phyloP scores from a whole-genome alignment of 2,329 filamentous ascomycete species.

The Herpotrichia juniperi region DNA sequence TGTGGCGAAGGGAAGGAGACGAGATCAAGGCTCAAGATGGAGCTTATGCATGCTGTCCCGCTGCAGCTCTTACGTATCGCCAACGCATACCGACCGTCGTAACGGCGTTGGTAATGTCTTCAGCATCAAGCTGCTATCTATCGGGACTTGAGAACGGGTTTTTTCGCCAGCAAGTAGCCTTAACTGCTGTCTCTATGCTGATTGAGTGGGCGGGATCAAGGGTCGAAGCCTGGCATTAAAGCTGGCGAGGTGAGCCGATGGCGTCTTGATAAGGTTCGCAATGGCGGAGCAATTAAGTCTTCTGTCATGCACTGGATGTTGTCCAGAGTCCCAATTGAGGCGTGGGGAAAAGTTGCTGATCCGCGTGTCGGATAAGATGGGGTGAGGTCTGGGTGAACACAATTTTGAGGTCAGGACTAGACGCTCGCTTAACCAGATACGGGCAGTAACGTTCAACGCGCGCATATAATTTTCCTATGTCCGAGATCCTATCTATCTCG shows the following conservation, averaged over 20 bases:
- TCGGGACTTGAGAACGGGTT: slow-evolving; percentile 8
- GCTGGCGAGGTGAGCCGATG: slow-evolving; percentile 4
- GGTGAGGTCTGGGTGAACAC: slow-evolving; percentile 11
- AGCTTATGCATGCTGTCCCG: slow-evolving; percentile 28
- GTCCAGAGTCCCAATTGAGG: slow-evolving; percentile 10
- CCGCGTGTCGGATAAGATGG: not conserved
- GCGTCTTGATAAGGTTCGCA: slow-evolving; percentile 13
- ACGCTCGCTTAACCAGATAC: slow-evolving; percentile 25
- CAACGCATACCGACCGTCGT: slow-evolving; percentile 17
- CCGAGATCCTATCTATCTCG: slow-evolving; percentile 27
- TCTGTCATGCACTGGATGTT: slow-evolving; percentile 7
- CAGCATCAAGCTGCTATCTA: slow-evolving; percentile 16
- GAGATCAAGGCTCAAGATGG: slow-evolving; percentile 10
- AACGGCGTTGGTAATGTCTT: slow-evolving; percentile 17
- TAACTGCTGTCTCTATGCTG: not conserved
- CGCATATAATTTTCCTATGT: slow-evolving; percentile 20
- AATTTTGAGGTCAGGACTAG: slow-evolving; percentile 2
- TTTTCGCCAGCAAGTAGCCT: not conserved
- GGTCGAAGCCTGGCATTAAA: not conserved
- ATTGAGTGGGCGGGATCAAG: slow-evolving; percentile 8
- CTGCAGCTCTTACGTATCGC: slow-evolving; percentile 29
- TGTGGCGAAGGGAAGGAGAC: slow-evolving; percentile 16
- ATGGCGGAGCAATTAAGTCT: slow-evolving; percentile 4
- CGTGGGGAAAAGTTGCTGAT: slow-evolving; percentile 18
- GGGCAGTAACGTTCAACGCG: slow-evolving; percentile 26